Evolutionary conservation across 768 basidiomycete species (phyloP).

Genomic region (Pleurotus pulmonarius): DNA sequence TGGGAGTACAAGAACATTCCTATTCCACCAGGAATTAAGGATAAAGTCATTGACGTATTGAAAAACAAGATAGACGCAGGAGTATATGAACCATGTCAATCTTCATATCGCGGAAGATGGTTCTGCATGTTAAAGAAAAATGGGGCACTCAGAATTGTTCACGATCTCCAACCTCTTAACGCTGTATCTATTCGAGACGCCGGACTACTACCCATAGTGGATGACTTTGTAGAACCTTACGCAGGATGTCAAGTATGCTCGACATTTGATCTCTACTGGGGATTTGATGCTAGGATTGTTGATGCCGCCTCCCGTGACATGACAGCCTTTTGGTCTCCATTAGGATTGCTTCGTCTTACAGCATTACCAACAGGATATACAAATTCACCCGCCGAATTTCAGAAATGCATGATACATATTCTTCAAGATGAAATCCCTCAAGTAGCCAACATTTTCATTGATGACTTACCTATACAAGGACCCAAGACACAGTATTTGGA

Average conservation of each 20-base stretch:
- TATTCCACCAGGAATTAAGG: conserved; percentile 14
- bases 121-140: conserved; percentile 12
- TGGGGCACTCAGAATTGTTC: conserved; percentile 9
- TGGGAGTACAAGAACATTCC: conserved; percentile 8
- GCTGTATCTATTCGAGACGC: conserved; percentile 9
- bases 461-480: conserved; percentile 19
- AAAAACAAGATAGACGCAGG: conserved; percentile 12
- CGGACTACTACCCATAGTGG: conserved; percentile 2
- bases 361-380: conserved; percentile 8
- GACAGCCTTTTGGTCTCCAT: neutral
- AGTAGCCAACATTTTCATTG: neutral
- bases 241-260: conserved; percentile 1
- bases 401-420: no score
- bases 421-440: no score
- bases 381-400: no score
- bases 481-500: conserved; percentile 26
- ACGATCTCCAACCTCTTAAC: conserved; percentile 10
- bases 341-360: conserved; percentile 7
- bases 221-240: conserved; percentile 6
- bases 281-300: conserved; percentile 7
- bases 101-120: conserved; percentile 12
- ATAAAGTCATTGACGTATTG: conserved; percentile 9
- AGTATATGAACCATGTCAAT: conserved; percentile 13
- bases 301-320: conserved; percentile 7
- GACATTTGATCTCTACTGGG: neutral